Base-by-base conservation (phyloP, 2,329 filamentous ascomycete genomes). In the Phyllosticta citribraziliensis region DNA sequence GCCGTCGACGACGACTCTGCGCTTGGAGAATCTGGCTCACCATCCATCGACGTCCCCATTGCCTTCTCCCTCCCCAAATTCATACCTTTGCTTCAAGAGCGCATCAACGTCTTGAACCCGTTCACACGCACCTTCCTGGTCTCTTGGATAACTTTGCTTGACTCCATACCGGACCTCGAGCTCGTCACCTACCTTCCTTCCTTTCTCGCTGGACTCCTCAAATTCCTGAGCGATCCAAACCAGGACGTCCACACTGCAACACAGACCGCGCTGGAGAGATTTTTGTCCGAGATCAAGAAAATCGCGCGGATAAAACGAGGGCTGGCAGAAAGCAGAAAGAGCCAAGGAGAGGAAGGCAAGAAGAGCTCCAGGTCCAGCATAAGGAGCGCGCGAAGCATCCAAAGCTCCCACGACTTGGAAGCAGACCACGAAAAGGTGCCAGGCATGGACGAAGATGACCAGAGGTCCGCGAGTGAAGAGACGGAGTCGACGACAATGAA, bases 111-210 rank as follows among this genome's bases (percentile, higher is more conserved):
- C 27, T 84, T 96, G 63, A 97, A 96, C 69, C 92, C 95, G 0
- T 97, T 95, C 71, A 97, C 93, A 3, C 83, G 94, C 57, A 96
- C 90, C 14, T 99, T 99, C 68, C 81, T 99, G 14, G 94, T 99
- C 2, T 91, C 91, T 33, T 99, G 94, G 94, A 90, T 99, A 62
- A 95, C 88, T 3, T 76, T 99, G 17, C 81, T 99, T 20, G 94
- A 99, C 73, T 97, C 92, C 1, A 97, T 99, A 67, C 94, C 94
- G 0, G 95, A 99, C 70, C 80, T 99, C 52, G 95, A 99, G 73
- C 84, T 99, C 20, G 93, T 99, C 47, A 88, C 89, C 3, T 96
- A 91, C 72, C 78, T 99, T 24, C 95, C 94, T 1, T 91, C 93
- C 56, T 99, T 99, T 69, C 80, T 99, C 1, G 88, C 86, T 25